phyloP scores from a whole-genome alignment of 768 basidiomycete species.

The Termitomyces sp. region DNA sequence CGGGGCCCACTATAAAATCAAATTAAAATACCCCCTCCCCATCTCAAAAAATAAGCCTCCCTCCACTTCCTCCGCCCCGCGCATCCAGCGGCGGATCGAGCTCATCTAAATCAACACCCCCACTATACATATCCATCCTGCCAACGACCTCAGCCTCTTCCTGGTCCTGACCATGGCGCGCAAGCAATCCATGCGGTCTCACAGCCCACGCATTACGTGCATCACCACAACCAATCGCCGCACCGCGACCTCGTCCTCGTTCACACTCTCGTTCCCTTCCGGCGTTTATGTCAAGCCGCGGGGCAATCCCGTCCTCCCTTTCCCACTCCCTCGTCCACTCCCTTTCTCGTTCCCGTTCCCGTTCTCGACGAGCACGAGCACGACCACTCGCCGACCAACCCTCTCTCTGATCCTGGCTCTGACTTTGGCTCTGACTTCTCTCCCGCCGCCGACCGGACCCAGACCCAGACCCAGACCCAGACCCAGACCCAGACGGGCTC shows the following conservation, averaged over 20 bases:
- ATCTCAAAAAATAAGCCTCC: not conserved
- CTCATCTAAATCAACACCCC: not conserved
- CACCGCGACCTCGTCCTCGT: not conserved
- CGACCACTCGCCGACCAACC: not conserved
- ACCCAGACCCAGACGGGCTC: slow-evolving; percentile 11
- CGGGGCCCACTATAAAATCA: not conserved
- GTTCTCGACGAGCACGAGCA: not conserved
- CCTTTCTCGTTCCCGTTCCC: not conserved
- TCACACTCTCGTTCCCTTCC: not conserved
- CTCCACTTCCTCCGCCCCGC: not conserved
- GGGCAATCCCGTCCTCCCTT: not conserved
- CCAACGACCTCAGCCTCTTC: slow-evolving; percentile 18
- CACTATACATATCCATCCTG: slow-evolving; percentile 15
- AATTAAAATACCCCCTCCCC: not conserved
- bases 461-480: slow-evolving; percentile 6
- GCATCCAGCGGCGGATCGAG: not conserved
- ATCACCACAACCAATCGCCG: not conserved
- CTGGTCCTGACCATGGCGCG: slow-evolving; percentile 11
- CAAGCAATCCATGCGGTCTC: not conserved
- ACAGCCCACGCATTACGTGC: not conserved
- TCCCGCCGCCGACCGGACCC: slow-evolving; percentile 5
- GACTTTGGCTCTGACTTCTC: not conserved
- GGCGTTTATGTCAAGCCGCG: not conserved
- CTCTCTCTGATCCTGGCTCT: not conserved
- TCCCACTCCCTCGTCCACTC: not conserved